Evolutionary conservation across 2,329 filamentous ascomycete genomes (phyloP).

Genomic region (Fusarium decemcellulare): DNA sequence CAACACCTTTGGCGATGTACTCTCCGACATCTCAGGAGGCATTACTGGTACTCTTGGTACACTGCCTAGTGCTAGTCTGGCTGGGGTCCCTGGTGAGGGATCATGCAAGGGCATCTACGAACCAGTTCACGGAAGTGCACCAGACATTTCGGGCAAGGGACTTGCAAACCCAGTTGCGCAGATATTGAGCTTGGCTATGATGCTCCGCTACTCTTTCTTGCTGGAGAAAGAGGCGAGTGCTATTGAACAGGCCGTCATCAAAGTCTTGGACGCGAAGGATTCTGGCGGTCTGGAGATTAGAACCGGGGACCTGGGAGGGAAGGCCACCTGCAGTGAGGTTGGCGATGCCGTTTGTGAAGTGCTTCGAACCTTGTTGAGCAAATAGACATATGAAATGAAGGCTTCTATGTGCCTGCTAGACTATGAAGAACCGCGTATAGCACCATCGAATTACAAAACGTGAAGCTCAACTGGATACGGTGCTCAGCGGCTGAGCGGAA

Average conservation of each 20-base stretch:
- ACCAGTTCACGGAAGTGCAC: conserved; percentile 81
- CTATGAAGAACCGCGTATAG: no score
- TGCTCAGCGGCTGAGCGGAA: no score
- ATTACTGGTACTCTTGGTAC: conserved; percentile 61
- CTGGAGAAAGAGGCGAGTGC: conserved; percentile 72
- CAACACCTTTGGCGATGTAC: conserved; percentile 64
- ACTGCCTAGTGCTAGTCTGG: conserved; percentile 61
- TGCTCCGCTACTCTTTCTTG: conserved; percentile 80
- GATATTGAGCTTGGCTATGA: conserved; percentile 80
- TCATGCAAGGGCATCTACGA: conserved; percentile 80
- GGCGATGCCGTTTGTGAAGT: conserved; percentile 68
- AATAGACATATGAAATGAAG: neutral
- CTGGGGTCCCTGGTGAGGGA: conserved; percentile 56
- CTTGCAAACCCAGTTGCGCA: conserved; percentile 81
- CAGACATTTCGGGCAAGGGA: conserved; percentile 80
- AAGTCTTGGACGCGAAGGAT: conserved; percentile 70
- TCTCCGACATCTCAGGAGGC: conserved; percentile 62
- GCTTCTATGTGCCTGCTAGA: no score
- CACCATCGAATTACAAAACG: no score
- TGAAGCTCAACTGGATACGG: no score
- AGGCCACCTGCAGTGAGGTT: conserved; percentile 73
- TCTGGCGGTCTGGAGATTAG: conserved; percentile 63
- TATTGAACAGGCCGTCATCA: conserved; percentile 75
- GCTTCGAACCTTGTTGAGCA: conserved; percentile 1
- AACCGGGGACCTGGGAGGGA: conserved; percentile 77